These are phyloP conservation scores for Fusarium avenaceum DNA, from an alignment of 2,329 filamentous ascomycete genomes.

Conservation along the genomic window DNA sequence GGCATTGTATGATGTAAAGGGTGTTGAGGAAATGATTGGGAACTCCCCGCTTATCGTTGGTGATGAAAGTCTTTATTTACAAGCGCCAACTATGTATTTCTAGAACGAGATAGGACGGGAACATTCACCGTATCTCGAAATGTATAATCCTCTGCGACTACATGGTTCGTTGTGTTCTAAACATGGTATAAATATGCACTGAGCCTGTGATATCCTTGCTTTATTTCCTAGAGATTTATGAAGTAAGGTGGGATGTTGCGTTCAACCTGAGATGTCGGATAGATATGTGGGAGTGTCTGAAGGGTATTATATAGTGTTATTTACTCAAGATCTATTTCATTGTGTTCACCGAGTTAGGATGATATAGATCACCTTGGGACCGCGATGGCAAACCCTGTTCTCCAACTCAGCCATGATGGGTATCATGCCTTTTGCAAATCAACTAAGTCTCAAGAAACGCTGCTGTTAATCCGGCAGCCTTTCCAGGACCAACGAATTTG, in stretches of 20 bases:
- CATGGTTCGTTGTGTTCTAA: slow-evolving; percentile 3
- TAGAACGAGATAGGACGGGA: slow-evolving; percentile 50
- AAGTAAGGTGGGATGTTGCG: neutral
- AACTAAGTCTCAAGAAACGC: slow-evolving; percentile 54
- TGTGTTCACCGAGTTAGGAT: neutral
- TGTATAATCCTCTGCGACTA: slow-evolving; percentile 32
- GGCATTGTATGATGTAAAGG: slow-evolving; percentile 34
- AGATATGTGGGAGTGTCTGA: too few relatives aligned
- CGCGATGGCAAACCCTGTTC: too few relatives aligned
- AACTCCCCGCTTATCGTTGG: slow-evolving; percentile 56
- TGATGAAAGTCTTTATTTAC: slow-evolving; percentile 44
- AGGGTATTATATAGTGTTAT: neutral
- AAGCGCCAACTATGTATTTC: slow-evolving; percentile 54
- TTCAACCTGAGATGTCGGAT: too few relatives aligned
- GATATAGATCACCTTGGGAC: neutral
- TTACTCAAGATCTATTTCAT: neutral
- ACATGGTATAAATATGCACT: neutral
- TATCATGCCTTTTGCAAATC: neutral
- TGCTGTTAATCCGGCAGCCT: slow-evolving; percentile 53
- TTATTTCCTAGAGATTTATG: neutral
- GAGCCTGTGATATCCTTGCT: neutral
- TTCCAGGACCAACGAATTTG: slow-evolving; percentile 57
- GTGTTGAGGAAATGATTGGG: slow-evolving; percentile 42
- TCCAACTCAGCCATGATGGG: too few relatives aligned
- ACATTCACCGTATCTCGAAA: slow-evolving; percentile 46